These are phyloP conservation scores for Penicillium sp. DNA, from an alignment of 2,329 filamentous ascomycete genomes.

Conservation along the genomic window DNA sequence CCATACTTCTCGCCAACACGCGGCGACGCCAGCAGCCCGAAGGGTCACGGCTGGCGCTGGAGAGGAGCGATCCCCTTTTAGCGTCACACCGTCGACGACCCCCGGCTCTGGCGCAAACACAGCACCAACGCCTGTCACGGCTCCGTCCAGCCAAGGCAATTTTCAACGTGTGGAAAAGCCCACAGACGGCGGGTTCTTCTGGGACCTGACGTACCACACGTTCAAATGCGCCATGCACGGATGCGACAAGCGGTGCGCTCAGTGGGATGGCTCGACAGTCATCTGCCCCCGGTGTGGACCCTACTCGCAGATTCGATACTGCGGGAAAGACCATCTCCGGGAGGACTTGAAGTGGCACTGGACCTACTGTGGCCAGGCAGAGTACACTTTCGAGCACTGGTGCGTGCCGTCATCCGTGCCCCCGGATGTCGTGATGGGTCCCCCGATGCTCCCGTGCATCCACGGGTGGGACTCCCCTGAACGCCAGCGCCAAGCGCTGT, in stretches of 20 bases:
- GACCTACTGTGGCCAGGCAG: conserved; percentile 20
- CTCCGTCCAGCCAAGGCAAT: not conserved
- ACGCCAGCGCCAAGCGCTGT: conserved; percentile 34
- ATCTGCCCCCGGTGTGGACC: conserved; percentile 41
- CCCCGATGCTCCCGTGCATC: conserved; percentile 25
- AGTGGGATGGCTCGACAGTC: conserved; percentile 27
- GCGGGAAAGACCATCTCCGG: conserved; percentile 33
- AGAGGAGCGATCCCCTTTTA: too few species aligned
- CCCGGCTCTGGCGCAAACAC: not conserved
- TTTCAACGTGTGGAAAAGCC: not conserved
- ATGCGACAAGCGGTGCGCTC: conserved; percentile 29
- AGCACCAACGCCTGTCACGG: not conserved
- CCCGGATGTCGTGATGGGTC: conserved; percentile 12
- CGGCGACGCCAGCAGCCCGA: too few species aligned
- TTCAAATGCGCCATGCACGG: conserved; percentile 35
- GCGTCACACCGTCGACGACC: too few species aligned
- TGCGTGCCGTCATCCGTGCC: conserved; percentile 21
- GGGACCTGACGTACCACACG: conserved; percentile 47
- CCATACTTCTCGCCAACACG: too few species aligned
- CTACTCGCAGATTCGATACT: conserved; percentile 37
- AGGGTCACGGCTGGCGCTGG: too few species aligned
- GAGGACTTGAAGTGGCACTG: conserved; percentile 36
- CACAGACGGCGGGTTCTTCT: conserved; percentile 15
- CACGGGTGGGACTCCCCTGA: conserved; percentile 31
- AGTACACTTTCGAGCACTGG: conserved; percentile 17